Percentiles rank a stretch among this genome's conserved stretches.
Conservation (phyloP, 768 basidiomycete species). For the Mycena pura region DNA sequence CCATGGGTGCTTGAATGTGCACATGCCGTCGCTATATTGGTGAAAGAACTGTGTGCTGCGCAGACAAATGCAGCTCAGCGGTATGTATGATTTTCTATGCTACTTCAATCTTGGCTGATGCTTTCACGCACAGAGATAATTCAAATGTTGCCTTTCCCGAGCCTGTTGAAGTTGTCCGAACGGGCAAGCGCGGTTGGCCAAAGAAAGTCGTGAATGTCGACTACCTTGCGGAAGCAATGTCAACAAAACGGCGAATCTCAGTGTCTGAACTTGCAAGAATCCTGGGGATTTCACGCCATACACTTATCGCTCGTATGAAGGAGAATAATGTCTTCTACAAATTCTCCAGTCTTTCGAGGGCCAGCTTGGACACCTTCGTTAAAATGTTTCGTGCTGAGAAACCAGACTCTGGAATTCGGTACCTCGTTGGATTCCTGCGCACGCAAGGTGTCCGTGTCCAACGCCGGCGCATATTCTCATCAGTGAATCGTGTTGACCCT, state of each 20-base stretch:
- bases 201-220: not conserved
- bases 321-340: not conserved
- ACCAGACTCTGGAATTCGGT: slow-evolving; percentile 35
- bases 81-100: not conserved
- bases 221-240: not conserved
- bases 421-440: slow-evolving; percentile 32
- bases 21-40: not conserved
- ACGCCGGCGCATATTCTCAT: slow-evolving; percentile 13
- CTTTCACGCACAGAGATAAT: slow-evolving; percentile 1
- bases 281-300: not conserved
- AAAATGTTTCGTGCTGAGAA: slow-evolving; percentile 17
- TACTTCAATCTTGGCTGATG: not conserved
- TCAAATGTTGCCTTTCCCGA: not conserved
- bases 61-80: not conserved
- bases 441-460: slow-evolving; percentile 29
- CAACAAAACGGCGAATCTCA: not conserved
- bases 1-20: not conserved
- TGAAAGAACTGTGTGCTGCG: not conserved
- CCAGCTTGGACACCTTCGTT: slow-evolving; percentile 17
- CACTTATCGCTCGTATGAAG: not conserved
- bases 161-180: not conserved
- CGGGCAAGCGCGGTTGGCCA: slow-evolving; percentile 4
- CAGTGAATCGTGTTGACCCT: slow-evolving; percentile 31
- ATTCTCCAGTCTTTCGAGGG: slow-evolving; percentile 7
- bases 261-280: not conserved